phyloP scores from a whole-genome alignment of 2,329 filamentous ascomycete genomes.

The Curvularia spicifera region DNA sequence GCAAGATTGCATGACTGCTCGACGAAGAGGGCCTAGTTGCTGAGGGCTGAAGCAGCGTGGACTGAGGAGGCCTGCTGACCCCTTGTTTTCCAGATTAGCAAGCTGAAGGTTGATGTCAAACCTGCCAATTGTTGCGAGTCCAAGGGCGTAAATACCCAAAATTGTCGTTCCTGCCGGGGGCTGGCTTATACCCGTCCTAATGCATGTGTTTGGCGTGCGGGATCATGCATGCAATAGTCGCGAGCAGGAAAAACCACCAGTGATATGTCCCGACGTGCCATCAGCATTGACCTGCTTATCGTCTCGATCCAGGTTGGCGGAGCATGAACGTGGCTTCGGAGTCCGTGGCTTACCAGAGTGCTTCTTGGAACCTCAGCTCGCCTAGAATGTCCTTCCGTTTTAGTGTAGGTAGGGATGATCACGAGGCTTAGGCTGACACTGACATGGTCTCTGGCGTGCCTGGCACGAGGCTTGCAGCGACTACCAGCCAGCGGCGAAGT shows the following conservation, averaged over 20 bases:
- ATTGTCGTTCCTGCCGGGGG: neutral
- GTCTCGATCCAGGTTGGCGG: neutral
- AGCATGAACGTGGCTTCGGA: neutral
- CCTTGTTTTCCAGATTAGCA: neutral
- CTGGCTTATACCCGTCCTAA: neutral
- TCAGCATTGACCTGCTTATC: neutral
- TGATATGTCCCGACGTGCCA: neutral
- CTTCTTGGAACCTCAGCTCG: neutral
- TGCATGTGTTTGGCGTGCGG: conserved; percentile 8
- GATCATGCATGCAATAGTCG: conserved; percentile 10
- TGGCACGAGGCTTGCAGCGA: conserved; percentile 1
- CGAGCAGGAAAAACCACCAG: conserved; percentile 5
- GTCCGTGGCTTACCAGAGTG: neutral
- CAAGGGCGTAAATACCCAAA: neutral
- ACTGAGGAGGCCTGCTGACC: neutral
- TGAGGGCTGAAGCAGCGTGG: neutral
- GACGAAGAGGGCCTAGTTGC: neutral
- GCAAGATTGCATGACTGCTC: neutral
- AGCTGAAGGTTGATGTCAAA: neutral
- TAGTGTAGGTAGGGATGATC: neutral
- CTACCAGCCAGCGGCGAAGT: conserved; percentile 10
- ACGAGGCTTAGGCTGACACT: conserved; percentile 1
- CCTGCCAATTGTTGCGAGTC: neutral
- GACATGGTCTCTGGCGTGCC: conserved; percentile 3
- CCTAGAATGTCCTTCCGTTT: neutral